Evolutionary conservation across 768 basidiomycete species (phyloP), one percentile per base, ranked within the genome.

Genomic region (Tulasnella sp.): DNA sequence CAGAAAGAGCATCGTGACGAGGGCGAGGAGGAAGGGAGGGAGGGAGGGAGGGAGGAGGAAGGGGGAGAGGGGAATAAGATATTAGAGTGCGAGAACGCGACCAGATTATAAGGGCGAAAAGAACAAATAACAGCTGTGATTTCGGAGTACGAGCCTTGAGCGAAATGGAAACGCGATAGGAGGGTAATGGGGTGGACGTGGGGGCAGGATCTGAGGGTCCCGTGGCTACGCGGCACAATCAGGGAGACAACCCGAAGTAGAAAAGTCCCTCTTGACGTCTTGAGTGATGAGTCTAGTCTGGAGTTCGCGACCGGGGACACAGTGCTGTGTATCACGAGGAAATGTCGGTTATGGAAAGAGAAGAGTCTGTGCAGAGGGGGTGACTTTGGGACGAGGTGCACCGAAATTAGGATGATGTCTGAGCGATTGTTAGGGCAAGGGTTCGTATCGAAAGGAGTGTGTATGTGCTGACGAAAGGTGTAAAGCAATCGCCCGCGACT

Each of bases 321-420:
- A 52, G 52, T 68, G 62, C 62, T 36, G 62, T 36, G 62, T 68
- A 68, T 68, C 62, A 68, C 62, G 62, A 68, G 62, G 62, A 68
- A 68, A 68, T 16, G 27, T n/a, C 52, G 24, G 8, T 52, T 52
- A 52, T 24, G 52, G 52, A 68, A 68, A 68, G 9, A 68, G 62
- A 27, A 68, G 34, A 68, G 62, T 36, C 52, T 52, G 4, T 68
- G 62, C 27, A 68, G 62, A 68, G 62, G 62, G n/a, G 62, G 62
- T 68, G 27, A 6, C 31, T 14, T 68, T 34, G 62, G 16, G 31
- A 10, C n/a, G 52, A 68, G 62, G 62, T 68, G 62, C 62, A 68
- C 62, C 62, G 62, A 14, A 68, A 68, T 34, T 34, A 68, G 62
- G 62, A 68, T 34, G 62, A 34, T 68, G 62, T 31, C 62, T 27